Conservation (phyloP, 2,329 filamentous ascomycete genomes). For the Penicillium sp. region DNA sequence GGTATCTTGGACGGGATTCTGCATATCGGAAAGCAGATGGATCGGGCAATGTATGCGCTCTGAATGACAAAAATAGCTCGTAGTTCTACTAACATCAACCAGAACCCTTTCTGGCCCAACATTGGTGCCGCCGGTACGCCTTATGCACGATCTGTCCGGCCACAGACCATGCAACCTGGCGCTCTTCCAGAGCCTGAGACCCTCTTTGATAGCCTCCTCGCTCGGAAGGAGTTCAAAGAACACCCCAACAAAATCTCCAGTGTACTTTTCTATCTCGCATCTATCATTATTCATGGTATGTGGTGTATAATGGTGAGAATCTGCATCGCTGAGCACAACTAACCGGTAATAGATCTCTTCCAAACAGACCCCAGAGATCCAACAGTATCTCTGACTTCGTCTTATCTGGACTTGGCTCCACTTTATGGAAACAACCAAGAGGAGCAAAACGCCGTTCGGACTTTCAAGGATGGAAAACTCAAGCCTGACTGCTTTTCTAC, state of each 20-base stretch:
- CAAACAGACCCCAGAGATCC: slow-evolving; percentile 66
- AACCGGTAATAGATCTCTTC: slow-evolving; percentile 59
- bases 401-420: slow-evolving; percentile 73
- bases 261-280: slow-evolving; percentile 74
- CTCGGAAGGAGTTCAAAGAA: slow-evolving; percentile 62
- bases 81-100: slow-evolving; percentile 42
- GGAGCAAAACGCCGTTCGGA: slow-evolving; percentile 66
- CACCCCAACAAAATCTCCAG: slow-evolving; percentile 75
- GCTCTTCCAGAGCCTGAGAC: slow-evolving; percentile 67
- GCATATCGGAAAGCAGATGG: slow-evolving; percentile 43
- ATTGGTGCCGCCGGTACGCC: slow-evolving; percentile 68
- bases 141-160: slow-evolving; percentile 69
- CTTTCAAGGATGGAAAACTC: slow-evolving; percentile 67
- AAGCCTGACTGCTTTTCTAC: slow-evolving; percentile 73
- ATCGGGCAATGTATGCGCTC: slow-evolving; percentile 44
- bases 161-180: slow-evolving; percentile 59
- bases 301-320: not conserved
- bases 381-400: slow-evolving; percentile 69
- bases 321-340: slow-evolving; percentile 14
- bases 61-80: slow-evolving; percentile 25
- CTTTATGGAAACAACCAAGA: slow-evolving; percentile 70
- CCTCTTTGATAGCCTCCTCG: slow-evolving; percentile 70
- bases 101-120: slow-evolving; percentile 65
- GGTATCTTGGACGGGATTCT: slow-evolving; percentile 44
- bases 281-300: slow-evolving; percentile 64